These are phyloP conservation scores for Acidiella bohemica DNA, from an alignment of 495 filamentous ascomycete species.

Conservation along the genomic window DNA sequence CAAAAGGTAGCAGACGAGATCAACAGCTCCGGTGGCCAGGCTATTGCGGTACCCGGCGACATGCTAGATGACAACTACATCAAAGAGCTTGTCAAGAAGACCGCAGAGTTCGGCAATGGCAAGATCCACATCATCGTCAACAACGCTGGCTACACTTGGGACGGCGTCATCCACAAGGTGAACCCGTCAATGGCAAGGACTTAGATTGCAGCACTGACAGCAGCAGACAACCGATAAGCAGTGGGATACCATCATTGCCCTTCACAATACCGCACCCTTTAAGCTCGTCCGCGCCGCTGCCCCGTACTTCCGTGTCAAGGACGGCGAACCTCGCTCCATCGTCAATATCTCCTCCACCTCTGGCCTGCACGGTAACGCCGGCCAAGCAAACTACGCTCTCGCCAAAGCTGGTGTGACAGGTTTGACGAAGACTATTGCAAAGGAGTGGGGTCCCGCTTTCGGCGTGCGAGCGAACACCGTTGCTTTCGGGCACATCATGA, in stretches of 20 bases:
- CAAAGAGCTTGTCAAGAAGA: slow-evolving; percentile 51
- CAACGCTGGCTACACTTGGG: slow-evolving; percentile 83
- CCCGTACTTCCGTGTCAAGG: slow-evolving; percentile 75
- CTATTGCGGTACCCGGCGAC: slow-evolving; percentile 59
- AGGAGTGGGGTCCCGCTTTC: slow-evolving; percentile 79
- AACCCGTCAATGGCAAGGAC: no score
- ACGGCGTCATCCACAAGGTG: slow-evolving; percentile 79
- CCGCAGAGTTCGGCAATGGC: slow-evolving; percentile 66
- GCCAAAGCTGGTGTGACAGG: slow-evolving; percentile 73
- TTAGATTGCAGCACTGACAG: no score
- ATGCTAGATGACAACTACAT: slow-evolving; percentile 55
- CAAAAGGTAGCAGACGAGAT: slow-evolving; percentile 57
- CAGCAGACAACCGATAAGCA: slow-evolving; percentile 71
- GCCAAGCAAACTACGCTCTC: slow-evolving; percentile 72
- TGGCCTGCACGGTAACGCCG: slow-evolving; percentile 71
- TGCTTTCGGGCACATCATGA: slow-evolving; percentile 67
- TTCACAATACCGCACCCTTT: slow-evolving; percentile 75
- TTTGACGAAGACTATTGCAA: slow-evolving; percentile 73
- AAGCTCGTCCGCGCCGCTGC: slow-evolving; percentile 64
- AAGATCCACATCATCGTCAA: slow-evolving; percentile 85
- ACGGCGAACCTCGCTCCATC: slow-evolving; percentile 62
- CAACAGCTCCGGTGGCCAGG: slow-evolving; percentile 49
- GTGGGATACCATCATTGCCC: slow-evolving; percentile 71
- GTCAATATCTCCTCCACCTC: slow-evolving; percentile 71
- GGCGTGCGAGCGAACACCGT: slow-evolving; percentile 74